A percentile compares a stretch with the other conserved stretches of the same genome.
These are phyloP conservation scores for Mortierella antarctica DNA, from an alignment of 192 early-diverging fungal genomes.

Conservation along the genomic window DNA sequence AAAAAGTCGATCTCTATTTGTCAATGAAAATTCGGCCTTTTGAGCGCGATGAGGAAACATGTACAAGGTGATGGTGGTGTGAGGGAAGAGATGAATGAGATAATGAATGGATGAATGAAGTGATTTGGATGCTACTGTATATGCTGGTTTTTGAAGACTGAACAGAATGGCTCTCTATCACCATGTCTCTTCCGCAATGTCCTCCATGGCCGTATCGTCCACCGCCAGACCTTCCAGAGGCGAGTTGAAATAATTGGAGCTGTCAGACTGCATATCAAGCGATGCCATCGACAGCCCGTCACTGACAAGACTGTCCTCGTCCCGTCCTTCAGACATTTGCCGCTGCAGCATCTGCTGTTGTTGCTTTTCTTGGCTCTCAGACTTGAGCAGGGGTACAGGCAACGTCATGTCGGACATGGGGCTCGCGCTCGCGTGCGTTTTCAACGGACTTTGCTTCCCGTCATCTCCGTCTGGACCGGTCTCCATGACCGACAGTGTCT, in stretches of 20 bases:
- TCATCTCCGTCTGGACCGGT: constrained; percentile 4
- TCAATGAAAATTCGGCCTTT: neutral
- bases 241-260: constrained; percentile 31
- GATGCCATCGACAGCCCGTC: constrained; percentile 11
- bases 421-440: constrained; percentile 22
- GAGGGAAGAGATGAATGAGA: neutral
- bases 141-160: neutral
- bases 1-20: neutral
- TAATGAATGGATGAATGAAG: neutral
- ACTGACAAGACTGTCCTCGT: constrained; percentile 11
- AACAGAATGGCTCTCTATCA: constrained; percentile 2
- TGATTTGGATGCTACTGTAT: neutral
- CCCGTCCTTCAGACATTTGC: constrained; percentile 16
- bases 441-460: constrained; percentile 5
- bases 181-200: constrained; percentile 42
- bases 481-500: constrained; percentile 44
- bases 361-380: constrained; percentile 10
- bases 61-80: neutral
- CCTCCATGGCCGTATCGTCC: constrained; percentile 48
- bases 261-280: constrained; percentile 28
- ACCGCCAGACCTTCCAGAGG: constrained; percentile 41
- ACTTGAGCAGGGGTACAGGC: constrained; percentile 28
- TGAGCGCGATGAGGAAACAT: neutral
- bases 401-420: constrained; percentile 40
- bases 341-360: constrained; percentile 27